phyloP scores from a whole-genome alignment of 78 protist species.

The Dictyostelium intermedium region DNA sequence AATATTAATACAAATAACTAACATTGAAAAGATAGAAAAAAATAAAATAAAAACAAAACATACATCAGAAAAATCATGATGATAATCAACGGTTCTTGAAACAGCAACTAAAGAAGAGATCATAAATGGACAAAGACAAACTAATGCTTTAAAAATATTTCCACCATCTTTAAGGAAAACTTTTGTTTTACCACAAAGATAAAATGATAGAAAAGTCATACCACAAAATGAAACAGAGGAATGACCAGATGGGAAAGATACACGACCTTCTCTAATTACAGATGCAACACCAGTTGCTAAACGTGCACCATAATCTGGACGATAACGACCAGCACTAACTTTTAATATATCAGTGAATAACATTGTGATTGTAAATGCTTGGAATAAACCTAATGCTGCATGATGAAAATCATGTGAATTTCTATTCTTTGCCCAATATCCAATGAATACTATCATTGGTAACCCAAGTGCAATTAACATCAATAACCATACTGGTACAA shows the following conservation, averaged over 20 bases:
- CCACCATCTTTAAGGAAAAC: conserved; percentile 39
- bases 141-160: conserved; percentile 5
- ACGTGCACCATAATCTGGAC: conserved; percentile 62
- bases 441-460: conserved; percentile 31
- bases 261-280: conserved; percentile 44
- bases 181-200: conserved; percentile 51
- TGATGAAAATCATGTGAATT: conserved; percentile 57
- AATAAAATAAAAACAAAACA: neutral
- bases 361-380: conserved; percentile 62
- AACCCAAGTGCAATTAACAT: conserved; percentile 16
- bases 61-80: conserved; percentile 70
- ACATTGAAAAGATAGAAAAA: neutral
- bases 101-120: conserved; percentile 43
- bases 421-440: neutral
- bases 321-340: conserved; percentile 44
- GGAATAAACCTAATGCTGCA: conserved; percentile 51
- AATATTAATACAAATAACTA: neutral
- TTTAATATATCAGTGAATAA: conserved; percentile 64
- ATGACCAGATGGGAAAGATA: conserved; percentile 57
- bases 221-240: conserved; percentile 51
- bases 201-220: conserved; percentile 51
- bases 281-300: neutral
- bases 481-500: conserved; percentile 66
- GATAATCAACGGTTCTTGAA: conserved; percentile 70
- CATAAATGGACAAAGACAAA: conserved; percentile 16